A percentile compares a stretch with the other conserved stretches of the same genome.
phyloP scores from a whole-genome alignment of 495 filamentous ascomycete species.

The Hypoxylon rickii region DNA sequence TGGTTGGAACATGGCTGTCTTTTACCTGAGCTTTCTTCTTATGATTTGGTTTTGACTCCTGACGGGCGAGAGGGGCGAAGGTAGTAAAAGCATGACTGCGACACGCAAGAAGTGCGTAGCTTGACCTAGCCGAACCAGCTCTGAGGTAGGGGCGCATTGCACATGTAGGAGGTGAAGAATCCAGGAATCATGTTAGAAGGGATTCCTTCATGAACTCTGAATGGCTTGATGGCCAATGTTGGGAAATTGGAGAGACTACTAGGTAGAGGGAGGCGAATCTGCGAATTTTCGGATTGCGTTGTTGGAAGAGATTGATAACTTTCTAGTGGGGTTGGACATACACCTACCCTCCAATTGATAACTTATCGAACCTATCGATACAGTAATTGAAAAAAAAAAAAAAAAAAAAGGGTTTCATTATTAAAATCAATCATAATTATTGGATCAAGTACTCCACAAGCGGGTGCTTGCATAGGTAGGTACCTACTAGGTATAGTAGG shows the following conservation, averaged over 20 bases:
- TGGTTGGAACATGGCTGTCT: too few species aligned
- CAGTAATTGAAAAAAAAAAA: too few species aligned
- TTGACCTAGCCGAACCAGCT: conserved; percentile 27
- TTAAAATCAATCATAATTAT: too few species aligned
- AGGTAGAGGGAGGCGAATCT: conserved; percentile 12
- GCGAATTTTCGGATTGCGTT: background rate
- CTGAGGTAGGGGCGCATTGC: conserved; percentile 34
- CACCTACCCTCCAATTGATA: too few species aligned
- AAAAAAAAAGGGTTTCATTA: too few species aligned
- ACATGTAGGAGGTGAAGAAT: conserved; percentile 8
- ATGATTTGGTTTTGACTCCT: background rate
- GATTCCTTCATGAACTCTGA: conserved; percentile 5
- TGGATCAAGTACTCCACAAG: too few species aligned
- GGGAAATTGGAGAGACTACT: background rate
- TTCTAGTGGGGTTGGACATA: too few species aligned
- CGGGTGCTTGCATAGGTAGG: too few species aligned
- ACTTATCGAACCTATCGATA: too few species aligned
- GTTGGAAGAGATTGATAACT: too few species aligned
- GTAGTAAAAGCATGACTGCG: conserved; percentile 30
- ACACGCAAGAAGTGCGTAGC: conserved; percentile 15
- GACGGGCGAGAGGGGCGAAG: background rate
- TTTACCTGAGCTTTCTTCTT: too few species aligned
- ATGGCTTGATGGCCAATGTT: background rate
- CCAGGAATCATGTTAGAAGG: conserved; percentile 28
- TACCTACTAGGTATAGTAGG: too few species aligned